Evolutionary conservation across 2,329 filamentous ascomycete species (phyloP).

Genomic region (Sporothrix pallida): DNA sequence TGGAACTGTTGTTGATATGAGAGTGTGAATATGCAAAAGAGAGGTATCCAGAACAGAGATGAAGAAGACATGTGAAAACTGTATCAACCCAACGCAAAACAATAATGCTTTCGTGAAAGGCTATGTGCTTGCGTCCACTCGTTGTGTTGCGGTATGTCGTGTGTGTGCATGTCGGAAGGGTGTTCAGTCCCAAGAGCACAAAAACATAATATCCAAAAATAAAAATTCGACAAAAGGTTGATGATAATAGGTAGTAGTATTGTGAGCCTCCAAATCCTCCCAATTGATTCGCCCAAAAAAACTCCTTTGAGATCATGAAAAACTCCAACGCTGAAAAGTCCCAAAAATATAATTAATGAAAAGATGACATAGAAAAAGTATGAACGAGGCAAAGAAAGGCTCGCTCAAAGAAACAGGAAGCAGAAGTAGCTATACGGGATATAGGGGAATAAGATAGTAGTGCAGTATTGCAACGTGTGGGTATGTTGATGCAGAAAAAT

Average conservation of each 20-base stretch:
- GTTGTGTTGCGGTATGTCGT: not conserved
- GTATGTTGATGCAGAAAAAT: slow-evolving; percentile 21
- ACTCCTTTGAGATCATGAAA: slow-evolving; percentile 31
- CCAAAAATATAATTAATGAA: slow-evolving; percentile 15
- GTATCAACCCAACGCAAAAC: not conserved
- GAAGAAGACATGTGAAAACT: not conserved
- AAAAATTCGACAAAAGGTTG: not conserved
- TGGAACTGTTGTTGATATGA: not conserved
- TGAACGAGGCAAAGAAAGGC: slow-evolving; percentile 1
- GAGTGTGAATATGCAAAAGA: not conserved
- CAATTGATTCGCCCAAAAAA: slow-evolving; percentile 11
- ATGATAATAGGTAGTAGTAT: not conserved
- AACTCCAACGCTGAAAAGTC: slow-evolving; percentile 40
- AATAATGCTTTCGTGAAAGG: slow-evolving; percentile 2
- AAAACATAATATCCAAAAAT: not conserved
- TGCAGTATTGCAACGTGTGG: slow-evolving; percentile 12
- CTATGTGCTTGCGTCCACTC: not conserved
- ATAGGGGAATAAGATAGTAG: slow-evolving; percentile 1
- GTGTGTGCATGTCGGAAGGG: not conserved
- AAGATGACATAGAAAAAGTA: not conserved
- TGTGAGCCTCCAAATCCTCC: not conserved
- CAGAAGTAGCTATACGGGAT: slow-evolving; percentile 8
- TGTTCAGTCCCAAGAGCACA: too few species aligned
- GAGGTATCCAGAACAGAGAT: not conserved
- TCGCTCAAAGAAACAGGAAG: slow-evolving; percentile 1